A percentile compares a stretch with the other conserved stretches of the same genome.
Evolutionary conservation across 1,139 yeast genomes (phyloP).

Genomic region (Candida tetrigidarum): DNA sequence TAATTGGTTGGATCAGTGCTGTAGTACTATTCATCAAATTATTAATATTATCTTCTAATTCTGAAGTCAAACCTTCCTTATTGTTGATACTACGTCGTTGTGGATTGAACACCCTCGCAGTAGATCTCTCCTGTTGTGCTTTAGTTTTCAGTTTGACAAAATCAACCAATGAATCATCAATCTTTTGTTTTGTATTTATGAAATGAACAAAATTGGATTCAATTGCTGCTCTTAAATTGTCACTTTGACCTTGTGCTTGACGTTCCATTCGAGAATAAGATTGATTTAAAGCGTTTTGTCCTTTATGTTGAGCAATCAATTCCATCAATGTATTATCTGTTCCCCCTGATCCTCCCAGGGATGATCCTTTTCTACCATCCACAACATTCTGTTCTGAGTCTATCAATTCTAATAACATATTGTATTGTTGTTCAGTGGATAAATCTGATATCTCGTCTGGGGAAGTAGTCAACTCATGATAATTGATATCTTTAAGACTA

Average conservation of each 20-base stretch:
- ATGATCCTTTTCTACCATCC: constrained; percentile 3
- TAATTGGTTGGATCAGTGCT: constrained; percentile 73
- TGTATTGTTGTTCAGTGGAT: constrained; percentile 34
- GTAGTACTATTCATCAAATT: constrained; percentile 63
- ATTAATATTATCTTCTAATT: constrained; percentile 48
- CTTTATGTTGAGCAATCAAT: constrained; percentile 26
- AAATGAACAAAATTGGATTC: constrained; percentile 77
- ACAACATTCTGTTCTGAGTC: constrained; percentile 15
- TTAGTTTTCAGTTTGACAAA: constrained; percentile 41
- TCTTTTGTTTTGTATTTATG: constrained; percentile 70
- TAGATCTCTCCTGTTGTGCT: constrained; percentile 42
- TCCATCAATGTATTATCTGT: constrained; percentile 14
- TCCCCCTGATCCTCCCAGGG: too few species aligned
- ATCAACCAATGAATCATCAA: constrained; percentile 40
- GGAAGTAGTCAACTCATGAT: constrained; percentile 20
- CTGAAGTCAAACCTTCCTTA: constrained; percentile 27
- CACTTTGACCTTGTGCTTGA: constrained; percentile 66
- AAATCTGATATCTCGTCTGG: constrained; percentile 28
- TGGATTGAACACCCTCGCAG: constrained; percentile 44
- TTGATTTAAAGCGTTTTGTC: constrained; percentile 50
- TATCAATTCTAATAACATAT: constrained; percentile 30
- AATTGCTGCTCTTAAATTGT: constrained; percentile 66
- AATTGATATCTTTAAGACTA: constrained; percentile 24
- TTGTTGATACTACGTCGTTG: constrained; percentile 24
- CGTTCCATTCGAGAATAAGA: constrained; percentile 64